These are phyloP conservation scores for Aspergillus hiratsukae DNA, from an alignment of 2,329 filamentous ascomycete species.

Conservation along the genomic window DNA sequence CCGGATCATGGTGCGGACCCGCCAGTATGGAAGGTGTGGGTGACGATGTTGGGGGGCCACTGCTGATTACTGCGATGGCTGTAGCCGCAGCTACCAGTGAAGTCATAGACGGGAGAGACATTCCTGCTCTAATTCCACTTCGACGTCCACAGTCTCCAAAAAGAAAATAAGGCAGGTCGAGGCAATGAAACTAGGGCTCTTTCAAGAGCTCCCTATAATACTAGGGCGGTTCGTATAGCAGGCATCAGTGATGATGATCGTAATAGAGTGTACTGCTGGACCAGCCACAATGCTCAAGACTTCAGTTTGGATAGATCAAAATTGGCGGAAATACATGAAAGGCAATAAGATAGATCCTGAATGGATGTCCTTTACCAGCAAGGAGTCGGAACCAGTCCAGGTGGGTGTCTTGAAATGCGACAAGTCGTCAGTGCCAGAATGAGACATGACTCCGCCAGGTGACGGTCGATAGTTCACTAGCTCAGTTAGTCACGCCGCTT, in stretches of 20 bases:
- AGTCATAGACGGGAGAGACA: not conserved
- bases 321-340: not conserved
- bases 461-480: not conserved
- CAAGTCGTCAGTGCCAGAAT: not conserved
- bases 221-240: slow-evolving; percentile 2
- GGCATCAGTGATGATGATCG: slow-evolving; percentile 1
- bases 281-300: not conserved
- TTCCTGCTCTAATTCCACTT: not conserved
- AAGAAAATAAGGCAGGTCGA: not conserved
- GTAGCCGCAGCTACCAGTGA: slow-evolving; percentile 9
- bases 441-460: not conserved
- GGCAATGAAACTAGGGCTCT: slow-evolving; percentile 1
- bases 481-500: not conserved
- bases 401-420: slow-evolving; percentile 6
- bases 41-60: slow-evolving; percentile 13
- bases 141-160: not conserved
- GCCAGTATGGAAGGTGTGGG: slow-evolving; percentile 18
- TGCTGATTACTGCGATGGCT: slow-evolving; percentile 10
- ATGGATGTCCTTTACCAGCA: slow-evolving; percentile 17
- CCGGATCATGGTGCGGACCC: slow-evolving; percentile 24
- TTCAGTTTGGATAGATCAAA: not conserved
- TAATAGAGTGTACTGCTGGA: not conserved
- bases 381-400: slow-evolving; percentile 20
- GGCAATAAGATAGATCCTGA: not conserved
- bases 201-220: slow-evolving; percentile 5